A percentile compares a stretch with the other conserved stretches of the same genome.
Evolutionary conservation across 257 asterid genomes (phyloP).

Genomic region (Cordia subcordata): DNA sequence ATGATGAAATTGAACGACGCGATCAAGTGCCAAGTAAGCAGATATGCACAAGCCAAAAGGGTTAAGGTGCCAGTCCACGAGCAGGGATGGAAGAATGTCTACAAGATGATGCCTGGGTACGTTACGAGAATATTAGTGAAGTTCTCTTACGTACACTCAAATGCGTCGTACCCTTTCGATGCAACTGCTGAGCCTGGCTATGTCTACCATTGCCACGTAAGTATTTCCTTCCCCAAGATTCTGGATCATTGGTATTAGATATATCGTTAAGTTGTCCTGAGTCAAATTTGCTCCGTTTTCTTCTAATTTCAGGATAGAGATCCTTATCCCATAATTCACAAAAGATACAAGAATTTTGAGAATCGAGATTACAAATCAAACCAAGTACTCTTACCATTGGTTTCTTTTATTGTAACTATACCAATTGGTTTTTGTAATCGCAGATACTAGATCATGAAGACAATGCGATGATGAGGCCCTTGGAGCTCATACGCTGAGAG

Average conservation of each 20-base stretch:
- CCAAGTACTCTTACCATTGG: no score
- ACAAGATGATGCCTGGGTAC: conserved; percentile 69
- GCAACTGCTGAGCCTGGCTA: conserved; percentile 84
- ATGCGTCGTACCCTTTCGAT: conserved; percentile 64
- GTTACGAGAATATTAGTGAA: conserved; percentile 53
- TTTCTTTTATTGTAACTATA: neutral
- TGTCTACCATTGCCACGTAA: conserved; percentile 86
- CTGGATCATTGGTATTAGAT: neutral
- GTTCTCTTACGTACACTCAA: conserved; percentile 65
- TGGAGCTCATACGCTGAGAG: conserved; percentile 36
- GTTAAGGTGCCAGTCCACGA: conserved; percentile 46
- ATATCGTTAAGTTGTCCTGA: no score
- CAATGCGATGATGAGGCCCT: conserved; percentile 88
- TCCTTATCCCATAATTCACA: no score
- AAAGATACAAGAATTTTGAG: no score
- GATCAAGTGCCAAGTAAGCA: conserved; percentile 34
- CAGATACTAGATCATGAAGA: conserved; percentile 91
- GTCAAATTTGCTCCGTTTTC: no score
- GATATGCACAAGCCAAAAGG: conserved; percentile 40
- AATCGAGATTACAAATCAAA: no score
- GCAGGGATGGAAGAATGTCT: conserved; percentile 86
- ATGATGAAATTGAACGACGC: conserved; percentile 60
- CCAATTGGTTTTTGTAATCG: conserved; percentile 8
- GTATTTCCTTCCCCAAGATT: conserved; percentile 1
- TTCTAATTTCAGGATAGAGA: no score